phyloP scores from a whole-genome alignment of 208 protist species.

The Trypanosoma conorhini region DNA sequence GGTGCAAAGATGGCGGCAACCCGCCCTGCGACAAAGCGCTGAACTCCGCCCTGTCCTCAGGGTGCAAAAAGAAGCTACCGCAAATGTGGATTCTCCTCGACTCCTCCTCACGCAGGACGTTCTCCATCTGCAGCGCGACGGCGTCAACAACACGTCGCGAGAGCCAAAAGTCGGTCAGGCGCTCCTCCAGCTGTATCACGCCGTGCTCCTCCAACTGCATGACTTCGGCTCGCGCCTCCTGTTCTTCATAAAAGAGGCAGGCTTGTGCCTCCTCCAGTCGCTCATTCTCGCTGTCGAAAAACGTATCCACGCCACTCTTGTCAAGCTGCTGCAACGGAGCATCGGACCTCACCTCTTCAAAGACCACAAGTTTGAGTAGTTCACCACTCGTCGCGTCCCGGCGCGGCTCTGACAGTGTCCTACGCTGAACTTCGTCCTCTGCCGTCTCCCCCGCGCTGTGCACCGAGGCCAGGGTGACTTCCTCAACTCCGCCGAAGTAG shows the following conservation, averaged over 20 bases:
- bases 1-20: not conserved
- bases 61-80: not conserved
- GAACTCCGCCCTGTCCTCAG: not conserved
- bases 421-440: not conserved
- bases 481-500: not conserved
- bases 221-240: not conserved
- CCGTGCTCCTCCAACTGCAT: not conserved
- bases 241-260: not conserved
- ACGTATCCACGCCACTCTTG: not conserved
- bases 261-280: not conserved
- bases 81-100: not conserved
- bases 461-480: not conserved
- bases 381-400: not conserved
- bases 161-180: not conserved
- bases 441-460: not conserved
- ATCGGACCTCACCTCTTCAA: not conserved
- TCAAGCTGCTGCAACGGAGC: not conserved
- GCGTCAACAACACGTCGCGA: conserved; percentile 1
- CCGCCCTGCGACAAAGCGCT: not conserved
- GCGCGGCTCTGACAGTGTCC: not conserved
- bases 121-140: not conserved
- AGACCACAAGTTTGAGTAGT: not conserved
- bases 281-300: not conserved
- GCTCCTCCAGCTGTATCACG: not conserved
- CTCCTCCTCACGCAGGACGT: conserved; percentile 7